Conservation (phyloP, 2,329 filamentous ascomycete species). For the Pseudogymnoascus sp. region DNA sequence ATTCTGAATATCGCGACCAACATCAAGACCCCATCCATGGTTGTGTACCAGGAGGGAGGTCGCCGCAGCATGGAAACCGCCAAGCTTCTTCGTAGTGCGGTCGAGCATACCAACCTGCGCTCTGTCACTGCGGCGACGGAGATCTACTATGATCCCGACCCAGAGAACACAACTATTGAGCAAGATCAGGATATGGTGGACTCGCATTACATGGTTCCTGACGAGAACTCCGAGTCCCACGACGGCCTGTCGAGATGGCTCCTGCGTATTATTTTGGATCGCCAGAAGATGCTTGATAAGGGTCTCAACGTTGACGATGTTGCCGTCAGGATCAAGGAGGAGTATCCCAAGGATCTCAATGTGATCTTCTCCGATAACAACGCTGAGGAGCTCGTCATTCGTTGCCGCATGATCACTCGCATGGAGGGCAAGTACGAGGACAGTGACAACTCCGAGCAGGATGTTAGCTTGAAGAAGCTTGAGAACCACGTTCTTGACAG, state of each 20-base stretch:
- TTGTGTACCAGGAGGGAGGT: constrained; percentile 67
- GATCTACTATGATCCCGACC: constrained; percentile 94
- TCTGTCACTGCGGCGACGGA: constrained; percentile 88
- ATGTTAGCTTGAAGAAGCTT: constrained; percentile 85
- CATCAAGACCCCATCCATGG: constrained; percentile 98
- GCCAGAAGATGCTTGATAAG: constrained; percentile 93
- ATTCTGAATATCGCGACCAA: constrained; percentile 97
- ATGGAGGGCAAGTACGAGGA: constrained; percentile 68
- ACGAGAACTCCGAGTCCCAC: constrained; percentile 54
- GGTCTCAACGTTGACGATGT: constrained; percentile 87
- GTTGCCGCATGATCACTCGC: constrained; percentile 70
- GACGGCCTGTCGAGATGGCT: constrained; percentile 90
- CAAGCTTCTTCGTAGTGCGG: constrained; percentile 76
- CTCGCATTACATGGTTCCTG: constrained; percentile 90
- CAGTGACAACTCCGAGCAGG: constrained; percentile 63
- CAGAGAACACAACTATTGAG: constrained; percentile 75
- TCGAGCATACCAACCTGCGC: constrained; percentile 90
- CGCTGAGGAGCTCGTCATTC: constrained; percentile 88
- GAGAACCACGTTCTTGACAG: constrained; percentile 88
- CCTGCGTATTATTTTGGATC: constrained; percentile 84
- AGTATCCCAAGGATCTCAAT: constrained; percentile 75
- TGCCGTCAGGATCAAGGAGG: constrained; percentile 77
- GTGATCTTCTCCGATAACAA: constrained; percentile 98
- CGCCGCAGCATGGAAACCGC: constrained; percentile 67
- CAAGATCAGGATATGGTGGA: constrained; percentile 91